Evolutionary conservation across 2,329 filamentous ascomycete species (phyloP).

Genomic region (Escovopsis sp.): DNA sequence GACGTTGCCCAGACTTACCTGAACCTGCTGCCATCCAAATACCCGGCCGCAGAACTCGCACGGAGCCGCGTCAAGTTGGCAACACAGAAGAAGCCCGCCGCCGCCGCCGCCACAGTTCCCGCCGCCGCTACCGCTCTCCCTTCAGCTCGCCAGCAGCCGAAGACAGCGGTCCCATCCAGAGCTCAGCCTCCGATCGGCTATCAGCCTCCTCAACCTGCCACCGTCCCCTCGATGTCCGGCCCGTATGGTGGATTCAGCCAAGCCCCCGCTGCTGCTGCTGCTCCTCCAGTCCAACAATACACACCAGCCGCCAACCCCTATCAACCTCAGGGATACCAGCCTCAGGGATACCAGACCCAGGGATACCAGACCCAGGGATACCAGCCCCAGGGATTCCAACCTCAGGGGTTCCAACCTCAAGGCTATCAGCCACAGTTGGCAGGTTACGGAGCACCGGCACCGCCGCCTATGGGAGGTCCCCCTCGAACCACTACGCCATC

Average conservation of each 20-base stretch:
- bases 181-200: conserved; percentile 29
- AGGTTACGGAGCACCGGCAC: conserved; percentile 23
- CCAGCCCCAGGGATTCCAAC: too few relatives aligned
- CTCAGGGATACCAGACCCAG: too few relatives aligned
- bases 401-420: neutral
- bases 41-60: conserved; percentile 76
- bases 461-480: conserved; percentile 23
- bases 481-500: conserved; percentile 50
- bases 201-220: conserved; percentile 29
- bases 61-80: conserved; percentile 75
- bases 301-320: conserved; percentile 23
- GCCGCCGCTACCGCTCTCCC: neutral
- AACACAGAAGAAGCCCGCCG: conserved; percentile 36
- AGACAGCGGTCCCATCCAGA: conserved; percentile 25
- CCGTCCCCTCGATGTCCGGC: conserved; percentile 14
- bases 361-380: too few relatives aligned
- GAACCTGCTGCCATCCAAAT: conserved; percentile 67
- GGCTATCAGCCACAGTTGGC: conserved; percentile 38
- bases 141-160: conserved; percentile 11
- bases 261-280: conserved; percentile 9
- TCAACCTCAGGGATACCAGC: conserved; percentile 14
- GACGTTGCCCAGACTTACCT: conserved; percentile 82
- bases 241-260: conserved; percentile 12
- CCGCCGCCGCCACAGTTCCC: conserved; percentile 11
- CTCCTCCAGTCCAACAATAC: conserved; percentile 21